Base-by-base conservation (phyloP, 2,329 filamentous ascomycete genomes). In the Elsinoe ampelina region DNA sequence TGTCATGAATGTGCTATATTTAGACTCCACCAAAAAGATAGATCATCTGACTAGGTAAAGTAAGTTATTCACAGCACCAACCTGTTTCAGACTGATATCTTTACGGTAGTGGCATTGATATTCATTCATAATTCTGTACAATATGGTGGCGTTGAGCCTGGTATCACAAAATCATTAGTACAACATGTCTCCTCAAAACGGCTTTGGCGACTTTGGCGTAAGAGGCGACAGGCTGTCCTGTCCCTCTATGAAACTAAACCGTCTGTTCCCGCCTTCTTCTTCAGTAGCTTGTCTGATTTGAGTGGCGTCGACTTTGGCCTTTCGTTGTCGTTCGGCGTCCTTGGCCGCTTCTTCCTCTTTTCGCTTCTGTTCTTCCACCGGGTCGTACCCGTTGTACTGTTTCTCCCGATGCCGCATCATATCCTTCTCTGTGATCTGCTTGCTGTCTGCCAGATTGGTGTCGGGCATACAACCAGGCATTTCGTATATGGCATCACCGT, bases 381-480 rank as follows among this genome's bases (percentile, higher is more conserved):
- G 55, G 57, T 74, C 71, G 2, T 74, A 65, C 12, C 75, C 75
- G 50, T 77, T 77, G 63, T 75, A 74, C 48, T 70, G 64, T 58
- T 66, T 65, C 63, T 77, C 75, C 15, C 75, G 69, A 17, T 71
- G 66, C 58, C 71, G 66, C 66, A 77, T 71, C 35, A 72, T 71
- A 58, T 78, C 74, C 60, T 78, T 78, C 63, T 77, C 75, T 17
- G 70, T 71, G 35, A 77, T 64, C 58, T 73, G 68, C 15, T 70
- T 71, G 30, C 75, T 74, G 51, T 71, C 75, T 47, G 75, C 75
- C 65, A 77, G 74, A 59, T 75, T 77, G 55, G 76, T 74, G 41
- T 74, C 73, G 13, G 77, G 77, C 66, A 82, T 77, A 8, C 80
- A 79, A 1, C 80, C 80, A 0, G 77, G 76, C 65, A 77, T 80